These are phyloP conservation scores for Coniochaeta sp. DNA, from an alignment of 2,329 filamentous ascomycete genomes.

Conservation along the genomic window DNA sequence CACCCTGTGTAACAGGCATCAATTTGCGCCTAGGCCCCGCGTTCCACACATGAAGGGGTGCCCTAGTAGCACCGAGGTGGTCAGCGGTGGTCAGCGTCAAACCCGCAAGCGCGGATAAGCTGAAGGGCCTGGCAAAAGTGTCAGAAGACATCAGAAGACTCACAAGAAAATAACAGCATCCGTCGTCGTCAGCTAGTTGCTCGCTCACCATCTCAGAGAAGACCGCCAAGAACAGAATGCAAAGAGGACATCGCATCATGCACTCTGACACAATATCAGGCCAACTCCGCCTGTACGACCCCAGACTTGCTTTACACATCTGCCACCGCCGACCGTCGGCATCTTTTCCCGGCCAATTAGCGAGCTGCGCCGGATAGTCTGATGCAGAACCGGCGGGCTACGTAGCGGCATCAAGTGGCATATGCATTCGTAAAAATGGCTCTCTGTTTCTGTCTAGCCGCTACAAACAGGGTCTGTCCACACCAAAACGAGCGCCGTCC, in stretches of 20 bases:
- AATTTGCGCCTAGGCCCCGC: neutral
- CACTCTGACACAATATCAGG: conserved; percentile 13
- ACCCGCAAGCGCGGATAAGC: neutral
- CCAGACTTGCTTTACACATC: conserved; percentile 11
- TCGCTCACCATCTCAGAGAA: neutral
- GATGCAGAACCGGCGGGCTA: conserved; percentile 9
- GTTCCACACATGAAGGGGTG: neutral
- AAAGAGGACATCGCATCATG: conserved; percentile 7
- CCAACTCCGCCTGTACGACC: conserved; percentile 14
- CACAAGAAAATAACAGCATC: no score
- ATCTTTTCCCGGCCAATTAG: conserved; percentile 11
- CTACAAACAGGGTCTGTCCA: neutral
- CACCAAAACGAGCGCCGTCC: neutral
- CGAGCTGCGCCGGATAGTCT: neutral
- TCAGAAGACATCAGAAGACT: neutral
- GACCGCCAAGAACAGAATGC: neutral
- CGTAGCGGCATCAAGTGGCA: neutral
- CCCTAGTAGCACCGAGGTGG: neutral
- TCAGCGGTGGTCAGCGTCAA: neutral
- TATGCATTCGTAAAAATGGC: neutral
- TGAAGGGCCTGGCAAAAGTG: neutral
- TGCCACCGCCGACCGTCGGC: conserved; percentile 7
- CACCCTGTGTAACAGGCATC: neutral
- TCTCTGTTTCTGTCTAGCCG: conserved; percentile 1
- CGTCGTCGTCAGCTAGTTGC: neutral